Percentiles rank a stretch among this genome's conserved stretches.
phyloP scores from a whole-genome alignment of 129 eudicot species.

The Flaveria sonorensis region DNA sequence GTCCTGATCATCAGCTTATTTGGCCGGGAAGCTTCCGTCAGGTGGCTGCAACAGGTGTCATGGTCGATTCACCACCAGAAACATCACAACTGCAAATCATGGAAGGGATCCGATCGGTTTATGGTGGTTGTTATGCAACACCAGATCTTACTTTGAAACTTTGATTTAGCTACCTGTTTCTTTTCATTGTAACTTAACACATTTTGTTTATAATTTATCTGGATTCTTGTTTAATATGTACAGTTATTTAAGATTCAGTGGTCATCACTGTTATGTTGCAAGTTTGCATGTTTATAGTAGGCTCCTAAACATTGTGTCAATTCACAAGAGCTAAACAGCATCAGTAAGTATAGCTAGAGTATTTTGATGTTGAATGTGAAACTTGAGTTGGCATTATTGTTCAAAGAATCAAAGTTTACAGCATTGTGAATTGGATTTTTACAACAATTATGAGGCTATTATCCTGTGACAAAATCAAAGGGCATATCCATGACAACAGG shows the following conservation, averaged over 20 bases:
- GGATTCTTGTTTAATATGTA: constrained; percentile 33
- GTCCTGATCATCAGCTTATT: constrained; percentile 34
- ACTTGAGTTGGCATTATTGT: background rate
- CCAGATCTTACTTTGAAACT: constrained; percentile 62
- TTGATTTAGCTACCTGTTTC: constrained; percentile 23
- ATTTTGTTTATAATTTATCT: background rate
- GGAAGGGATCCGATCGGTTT: constrained; percentile 25
- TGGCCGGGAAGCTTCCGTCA: constrained; percentile 66
- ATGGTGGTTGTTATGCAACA: constrained; percentile 24
- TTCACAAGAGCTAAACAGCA: background rate
- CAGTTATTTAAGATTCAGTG: constrained; percentile 11
- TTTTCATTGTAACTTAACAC: background rate
- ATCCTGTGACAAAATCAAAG: constrained; percentile 17
- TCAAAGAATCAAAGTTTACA: constrained; percentile 3
- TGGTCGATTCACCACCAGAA: constrained; percentile 9
- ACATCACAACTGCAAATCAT: constrained; percentile 4
- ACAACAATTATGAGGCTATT: background rate
- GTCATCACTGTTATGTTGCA: background rate
- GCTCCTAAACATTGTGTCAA: constrained; percentile 1
- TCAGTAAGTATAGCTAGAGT: background rate
- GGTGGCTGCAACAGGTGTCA: constrained; percentile 29
- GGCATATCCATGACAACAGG: constrained; percentile 16
- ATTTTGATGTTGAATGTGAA: background rate
- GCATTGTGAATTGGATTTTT: background rate
- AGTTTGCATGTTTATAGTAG: background rate